Percentiles rank a stretch among this genome's conserved stretches.
These are phyloP conservation scores for Asterochloris sp. DNA, from an alignment of 139 green algal species.

Conservation along the genomic window DNA sequence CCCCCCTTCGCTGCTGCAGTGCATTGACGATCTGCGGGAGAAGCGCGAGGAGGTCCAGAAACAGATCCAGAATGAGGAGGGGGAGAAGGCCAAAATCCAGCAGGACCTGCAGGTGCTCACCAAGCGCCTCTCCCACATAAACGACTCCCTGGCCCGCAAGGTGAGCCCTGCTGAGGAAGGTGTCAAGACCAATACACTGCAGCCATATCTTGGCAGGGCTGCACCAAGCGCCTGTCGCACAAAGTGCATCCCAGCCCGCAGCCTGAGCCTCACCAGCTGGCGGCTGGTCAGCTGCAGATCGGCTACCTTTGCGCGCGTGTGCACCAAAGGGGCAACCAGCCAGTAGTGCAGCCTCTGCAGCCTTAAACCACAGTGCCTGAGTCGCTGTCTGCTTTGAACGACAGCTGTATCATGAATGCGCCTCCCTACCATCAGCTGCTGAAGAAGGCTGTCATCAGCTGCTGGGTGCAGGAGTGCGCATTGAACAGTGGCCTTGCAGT, in stretches of 20 bases:
- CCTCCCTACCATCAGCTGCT: too few species aligned
- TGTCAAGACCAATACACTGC: too few species aligned
- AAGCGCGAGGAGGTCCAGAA: slow-evolving; percentile 64
- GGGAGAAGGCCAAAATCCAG: slow-evolving; percentile 64
- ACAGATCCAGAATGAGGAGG: slow-evolving; percentile 63
- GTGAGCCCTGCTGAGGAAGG: slow-evolving; percentile 1
- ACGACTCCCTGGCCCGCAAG: slow-evolving; percentile 60
- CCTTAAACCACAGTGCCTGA: neutral
- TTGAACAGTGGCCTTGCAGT: too few species aligned
- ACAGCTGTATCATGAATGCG: too few species aligned
- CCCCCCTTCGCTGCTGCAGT: slow-evolving; percentile 30
- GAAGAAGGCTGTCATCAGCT: neutral
- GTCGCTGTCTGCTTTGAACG: neutral
- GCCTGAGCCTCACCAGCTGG: neutral
- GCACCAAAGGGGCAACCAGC: neutral
- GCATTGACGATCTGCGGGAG: slow-evolving; percentile 78
- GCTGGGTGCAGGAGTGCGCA: neutral
- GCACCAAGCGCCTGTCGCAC: neutral
- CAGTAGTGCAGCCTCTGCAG: neutral
- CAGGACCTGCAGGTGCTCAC: slow-evolving; percentile 64
- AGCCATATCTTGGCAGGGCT: too few species aligned
- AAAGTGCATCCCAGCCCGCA: neutral
- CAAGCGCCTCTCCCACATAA: slow-evolving; percentile 63
- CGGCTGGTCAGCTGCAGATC: neutral
- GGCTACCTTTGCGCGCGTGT: neutral